Conservation (phyloP, 805 yeast species). For the Myxozyma monticola region DNA sequence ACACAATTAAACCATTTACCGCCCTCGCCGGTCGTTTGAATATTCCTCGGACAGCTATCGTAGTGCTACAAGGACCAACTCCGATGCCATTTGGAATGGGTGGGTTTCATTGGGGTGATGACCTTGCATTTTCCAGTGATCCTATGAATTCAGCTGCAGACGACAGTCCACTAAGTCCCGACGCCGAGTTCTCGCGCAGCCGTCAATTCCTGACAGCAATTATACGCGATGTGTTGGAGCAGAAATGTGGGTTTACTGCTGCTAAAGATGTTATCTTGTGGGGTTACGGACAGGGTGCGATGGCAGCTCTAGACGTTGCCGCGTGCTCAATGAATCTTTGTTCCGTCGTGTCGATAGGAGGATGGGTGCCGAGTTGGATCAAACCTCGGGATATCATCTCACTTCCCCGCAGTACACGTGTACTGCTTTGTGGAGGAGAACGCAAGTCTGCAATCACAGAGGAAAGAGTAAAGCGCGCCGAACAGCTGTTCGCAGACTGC, state of each 20-base stretch:
- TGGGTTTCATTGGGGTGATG: slow-evolving; percentile 32
- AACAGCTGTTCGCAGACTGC: slow-evolving; percentile 21
- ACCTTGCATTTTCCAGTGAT: slow-evolving; percentile 23
- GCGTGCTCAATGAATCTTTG: slow-evolving; percentile 12
- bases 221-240: slow-evolving; percentile 12
- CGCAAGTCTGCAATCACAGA: slow-evolving; percentile 14
- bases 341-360: slow-evolving; percentile 30
- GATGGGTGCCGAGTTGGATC: slow-evolving; percentile 25
- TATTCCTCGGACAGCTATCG: slow-evolving; percentile 19
- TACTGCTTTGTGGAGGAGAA: slow-evolving; percentile 28
- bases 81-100: slow-evolving; percentile 32
- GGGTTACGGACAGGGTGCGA: slow-evolving; percentile 32
- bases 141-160: slow-evolving; percentile 10
- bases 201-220: slow-evolving; percentile 5
- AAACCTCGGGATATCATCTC: slow-evolving; percentile 23
- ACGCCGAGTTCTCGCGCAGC: slow-evolving; percentile 20
- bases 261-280: slow-evolving; percentile 21
- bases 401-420: slow-evolving; percentile 21
- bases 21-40: slow-evolving; percentile 22
- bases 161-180: slow-evolving; percentile 27
- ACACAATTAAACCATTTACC: slow-evolving; percentile 18
- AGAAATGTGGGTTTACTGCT: slow-evolving; percentile 25
- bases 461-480: slow-evolving; percentile 14
- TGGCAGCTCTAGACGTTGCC: slow-evolving; percentile 29
- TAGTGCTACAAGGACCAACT: slow-evolving; percentile 27